phyloP scores from a whole-genome alignment of 2,329 filamentous ascomycete species.

The Colletotrichum tanaceti region DNA sequence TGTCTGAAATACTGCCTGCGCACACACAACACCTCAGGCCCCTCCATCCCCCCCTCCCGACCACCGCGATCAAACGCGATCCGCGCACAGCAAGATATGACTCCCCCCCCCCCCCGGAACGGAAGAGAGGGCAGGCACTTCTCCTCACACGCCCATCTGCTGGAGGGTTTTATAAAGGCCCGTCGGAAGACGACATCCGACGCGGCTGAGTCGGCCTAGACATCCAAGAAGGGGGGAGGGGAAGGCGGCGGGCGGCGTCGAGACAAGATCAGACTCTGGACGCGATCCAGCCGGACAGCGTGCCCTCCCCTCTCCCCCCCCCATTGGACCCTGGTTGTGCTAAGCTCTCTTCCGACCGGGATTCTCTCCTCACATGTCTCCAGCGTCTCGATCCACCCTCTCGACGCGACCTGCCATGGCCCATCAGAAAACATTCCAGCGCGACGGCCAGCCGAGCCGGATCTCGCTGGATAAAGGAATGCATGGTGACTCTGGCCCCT shows the following conservation, averaged over 20 bases:
- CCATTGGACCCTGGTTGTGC: neutral
- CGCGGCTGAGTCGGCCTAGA: no score
- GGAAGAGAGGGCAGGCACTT: no score
- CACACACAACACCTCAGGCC: neutral
- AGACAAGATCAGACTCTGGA: neutral
- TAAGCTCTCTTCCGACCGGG: no score
- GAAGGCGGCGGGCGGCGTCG: neutral
- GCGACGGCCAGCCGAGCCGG: neutral
- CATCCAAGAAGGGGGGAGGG: no score
- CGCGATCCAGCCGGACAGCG: neutral
- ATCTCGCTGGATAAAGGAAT: no score
- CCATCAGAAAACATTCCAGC: neutral
- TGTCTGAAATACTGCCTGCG: no score
- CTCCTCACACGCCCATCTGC: neutral
- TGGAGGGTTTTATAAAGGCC: no score
- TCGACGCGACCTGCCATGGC: no score
- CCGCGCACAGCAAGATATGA: neutral
- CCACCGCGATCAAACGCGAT: neutral
- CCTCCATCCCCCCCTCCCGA: no score
- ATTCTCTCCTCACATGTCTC: no score
- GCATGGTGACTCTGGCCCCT: no score
- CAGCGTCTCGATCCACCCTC: neutral
- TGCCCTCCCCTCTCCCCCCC: neutral
- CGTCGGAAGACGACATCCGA: constrained; percentile 7
- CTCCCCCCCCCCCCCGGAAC: neutral